Percentiles rank a stretch among this genome's conserved stretches.
Evolutionary conservation across 1,139 yeast species (phyloP).

Genomic region (Debaryomycetaceae sp.): DNA sequence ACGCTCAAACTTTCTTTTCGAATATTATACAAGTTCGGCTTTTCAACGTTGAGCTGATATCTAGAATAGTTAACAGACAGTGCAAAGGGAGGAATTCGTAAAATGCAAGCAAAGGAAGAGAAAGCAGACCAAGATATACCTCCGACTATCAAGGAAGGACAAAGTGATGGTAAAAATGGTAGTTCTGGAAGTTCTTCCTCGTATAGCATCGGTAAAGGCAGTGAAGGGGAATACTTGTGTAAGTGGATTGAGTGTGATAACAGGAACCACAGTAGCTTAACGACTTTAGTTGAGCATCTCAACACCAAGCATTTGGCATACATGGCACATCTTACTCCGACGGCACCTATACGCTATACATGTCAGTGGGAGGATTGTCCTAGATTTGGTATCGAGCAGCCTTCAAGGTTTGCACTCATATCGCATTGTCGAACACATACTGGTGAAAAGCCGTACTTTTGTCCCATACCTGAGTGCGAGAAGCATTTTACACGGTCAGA

Average conservation of each 20-base stretch:
- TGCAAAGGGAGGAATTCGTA: too few relatives aligned
- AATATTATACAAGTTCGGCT: too few relatives aligned
- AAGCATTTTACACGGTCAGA: slow-evolving; percentile 57
- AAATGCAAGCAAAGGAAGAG: background rate
- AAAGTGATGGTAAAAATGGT: background rate
- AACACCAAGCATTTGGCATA: slow-evolving; percentile 28
- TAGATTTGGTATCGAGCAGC: slow-evolving; percentile 51
- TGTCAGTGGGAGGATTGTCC: slow-evolving; percentile 66
- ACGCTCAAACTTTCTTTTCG: too few relatives aligned
- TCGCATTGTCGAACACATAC: slow-evolving; percentile 66
- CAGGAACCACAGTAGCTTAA: slow-evolving; percentile 16
- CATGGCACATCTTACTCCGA: slow-evolving; percentile 14
- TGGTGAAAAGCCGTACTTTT: slow-evolving; percentile 64
- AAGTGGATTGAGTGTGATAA: slow-evolving; percentile 33
- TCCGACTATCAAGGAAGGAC: background rate
- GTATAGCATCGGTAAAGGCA: background rate
- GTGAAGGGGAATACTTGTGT: slow-evolving; percentile 18
- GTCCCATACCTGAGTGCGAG: slow-evolving; percentile 69
- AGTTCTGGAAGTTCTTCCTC: background rate
- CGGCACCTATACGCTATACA: slow-evolving; percentile 37
- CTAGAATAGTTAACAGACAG: too few relatives aligned
- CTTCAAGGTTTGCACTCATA: slow-evolving; percentile 56
- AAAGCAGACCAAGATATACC: background rate
- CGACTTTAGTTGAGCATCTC: slow-evolving; percentile 32
- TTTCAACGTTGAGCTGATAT: too few relatives aligned